phyloP scores from a whole-genome alignment of 148 eudicot species.

The Pharnaceum exiguum region DNA sequence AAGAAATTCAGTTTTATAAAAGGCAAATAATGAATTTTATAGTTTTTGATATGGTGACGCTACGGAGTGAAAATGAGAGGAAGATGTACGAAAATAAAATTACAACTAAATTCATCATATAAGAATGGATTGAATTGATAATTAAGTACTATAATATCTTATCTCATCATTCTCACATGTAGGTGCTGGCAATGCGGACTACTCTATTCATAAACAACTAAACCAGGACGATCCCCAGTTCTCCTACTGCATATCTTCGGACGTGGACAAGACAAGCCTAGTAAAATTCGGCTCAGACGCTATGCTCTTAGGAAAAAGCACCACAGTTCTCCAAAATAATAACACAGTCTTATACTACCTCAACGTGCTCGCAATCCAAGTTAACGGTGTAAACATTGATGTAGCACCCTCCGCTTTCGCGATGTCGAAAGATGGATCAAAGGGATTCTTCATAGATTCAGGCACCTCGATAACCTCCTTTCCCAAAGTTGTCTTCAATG shows the following conservation, averaged over 20 bases:
- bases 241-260: constrained; percentile 4
- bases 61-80: too few relatives aligned
- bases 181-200: constrained; percentile 1
- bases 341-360: constrained; percentile 4
- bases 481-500: background rate
- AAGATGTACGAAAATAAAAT: too few relatives aligned
- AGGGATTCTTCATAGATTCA: constrained; percentile 11
- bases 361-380: background rate
- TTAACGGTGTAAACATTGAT: background rate
- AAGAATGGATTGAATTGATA: too few relatives aligned
- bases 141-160: too few relatives aligned
- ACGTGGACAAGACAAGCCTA: background rate
- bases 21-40: too few relatives aligned
- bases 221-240: background rate
- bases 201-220: constrained; percentile 3
- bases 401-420: background rate
- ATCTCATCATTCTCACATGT: too few relatives aligned
- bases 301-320: background rate
- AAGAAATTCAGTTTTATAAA: too few relatives aligned
- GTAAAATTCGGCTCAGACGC: constrained; percentile 1
- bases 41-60: too few relatives aligned
- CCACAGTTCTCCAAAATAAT: background rate
- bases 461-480: background rate
- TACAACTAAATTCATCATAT: too few relatives aligned
- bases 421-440: background rate